Conservation (phyloP, 1,284 basidiomycete species). For the Tilletia setariae region DNA sequence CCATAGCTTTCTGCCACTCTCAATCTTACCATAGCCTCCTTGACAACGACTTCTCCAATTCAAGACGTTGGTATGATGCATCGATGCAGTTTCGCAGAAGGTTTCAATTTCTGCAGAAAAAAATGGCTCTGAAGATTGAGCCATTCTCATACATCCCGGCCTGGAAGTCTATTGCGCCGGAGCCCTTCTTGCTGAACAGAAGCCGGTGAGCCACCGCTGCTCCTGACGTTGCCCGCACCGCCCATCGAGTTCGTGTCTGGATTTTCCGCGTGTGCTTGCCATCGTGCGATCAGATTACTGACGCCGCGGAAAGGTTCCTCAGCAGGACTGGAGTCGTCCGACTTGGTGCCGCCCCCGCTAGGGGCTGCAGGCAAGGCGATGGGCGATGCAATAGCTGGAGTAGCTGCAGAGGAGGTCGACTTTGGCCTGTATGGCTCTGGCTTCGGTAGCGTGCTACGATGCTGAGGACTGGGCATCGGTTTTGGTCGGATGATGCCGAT, state of each 20-base stretch:
- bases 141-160: too few species aligned
- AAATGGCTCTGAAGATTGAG: too few species aligned
- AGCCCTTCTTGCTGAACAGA: too few species aligned
- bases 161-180: too few species aligned
- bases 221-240: background rate
- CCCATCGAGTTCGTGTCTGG: background rate
- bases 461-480: constrained; percentile 23
- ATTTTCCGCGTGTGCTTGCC: constrained; percentile 34
- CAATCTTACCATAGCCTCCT: too few species aligned
- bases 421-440: constrained; percentile 23
- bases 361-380: constrained; percentile 4
- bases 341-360: background rate
- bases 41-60: too few species aligned
- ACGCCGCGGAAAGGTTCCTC: constrained; percentile 33
- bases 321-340: background rate
- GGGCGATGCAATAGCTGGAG: constrained; percentile 13
- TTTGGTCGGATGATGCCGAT: background rate
- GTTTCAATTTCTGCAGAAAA: too few species aligned
- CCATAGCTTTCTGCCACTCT: too few species aligned
- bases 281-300: constrained; percentile 26
- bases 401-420: constrained; percentile 22
- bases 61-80: too few species aligned
- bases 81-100: too few species aligned
- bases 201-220: background rate
- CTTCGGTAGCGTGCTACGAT: constrained; percentile 20